A percentile compares a stretch with the other conserved stretches of the same genome.
Conservation (phyloP, 116 monocot genomes). For the Zostera marina region DNA sequence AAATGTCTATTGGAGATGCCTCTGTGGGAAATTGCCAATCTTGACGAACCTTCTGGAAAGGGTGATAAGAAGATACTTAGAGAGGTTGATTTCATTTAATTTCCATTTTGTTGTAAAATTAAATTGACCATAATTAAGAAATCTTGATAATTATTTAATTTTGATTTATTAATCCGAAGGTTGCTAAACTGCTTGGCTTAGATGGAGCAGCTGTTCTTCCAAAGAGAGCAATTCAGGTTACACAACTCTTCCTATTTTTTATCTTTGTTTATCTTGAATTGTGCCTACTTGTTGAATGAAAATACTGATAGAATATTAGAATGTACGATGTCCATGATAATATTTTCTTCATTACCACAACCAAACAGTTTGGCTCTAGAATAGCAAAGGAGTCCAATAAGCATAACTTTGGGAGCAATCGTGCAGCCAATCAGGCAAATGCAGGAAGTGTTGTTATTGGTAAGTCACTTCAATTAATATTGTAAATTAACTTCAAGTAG, state of each 20-base stretch:
- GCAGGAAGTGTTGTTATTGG: conserved; percentile 57
- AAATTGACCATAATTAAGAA: neutral
- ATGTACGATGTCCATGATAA: neutral
- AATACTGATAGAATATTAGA: neutral
- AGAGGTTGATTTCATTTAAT: conserved; percentile 43
- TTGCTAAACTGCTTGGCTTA: conserved; percentile 63
- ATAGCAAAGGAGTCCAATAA: conserved; percentile 90
- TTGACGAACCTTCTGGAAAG: conserved; percentile 61
- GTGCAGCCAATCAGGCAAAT: conserved; percentile 88
- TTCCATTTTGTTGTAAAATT: neutral
- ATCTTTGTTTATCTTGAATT: neutral
- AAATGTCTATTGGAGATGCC: conserved; percentile 68
- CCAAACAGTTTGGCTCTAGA: conserved; percentile 84
- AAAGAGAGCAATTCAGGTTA: conserved; percentile 92
- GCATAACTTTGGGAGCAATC: conserved; percentile 85
- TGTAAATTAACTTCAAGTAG: no score
- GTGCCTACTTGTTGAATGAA: neutral
- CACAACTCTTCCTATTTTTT: neutral
- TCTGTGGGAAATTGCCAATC: conserved; percentile 59
- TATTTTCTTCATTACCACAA: no score
- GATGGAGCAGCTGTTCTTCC: conserved; percentile 53
- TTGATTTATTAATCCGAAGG: conserved; percentile 21
- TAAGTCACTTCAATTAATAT: no score
- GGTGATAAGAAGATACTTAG: conserved; percentile 97
- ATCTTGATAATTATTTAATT: neutral